Conservation (phyloP, 169 alveolate genomes). For the Plasmodium coatneyi region DNA sequence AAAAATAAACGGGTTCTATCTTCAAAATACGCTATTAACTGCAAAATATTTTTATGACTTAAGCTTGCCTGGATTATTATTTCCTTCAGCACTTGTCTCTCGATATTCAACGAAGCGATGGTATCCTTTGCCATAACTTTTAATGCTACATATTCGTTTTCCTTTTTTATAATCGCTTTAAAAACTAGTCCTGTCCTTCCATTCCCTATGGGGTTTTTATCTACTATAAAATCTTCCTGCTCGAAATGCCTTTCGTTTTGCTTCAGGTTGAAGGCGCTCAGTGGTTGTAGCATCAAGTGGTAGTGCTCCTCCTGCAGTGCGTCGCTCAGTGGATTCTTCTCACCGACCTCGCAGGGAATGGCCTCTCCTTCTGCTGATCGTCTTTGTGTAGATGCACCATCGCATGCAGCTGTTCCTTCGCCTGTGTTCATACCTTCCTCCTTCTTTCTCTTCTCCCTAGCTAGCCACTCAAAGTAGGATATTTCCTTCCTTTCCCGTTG, state of each 20-base stretch:
- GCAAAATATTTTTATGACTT: slow-evolving; percentile 89
- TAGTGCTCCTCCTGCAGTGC: not conserved
- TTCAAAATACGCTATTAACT: slow-evolving; percentile 92
- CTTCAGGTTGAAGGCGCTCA: slow-evolving; percentile 44
- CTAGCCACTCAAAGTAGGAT: slow-evolving; percentile 70
- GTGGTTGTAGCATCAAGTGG: slow-evolving; percentile 36
- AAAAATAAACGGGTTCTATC: slow-evolving; percentile 91
- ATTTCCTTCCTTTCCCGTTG: slow-evolving; percentile 47
- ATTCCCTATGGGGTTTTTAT: slow-evolving; percentile 70
- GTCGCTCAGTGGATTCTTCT: slow-evolving; percentile 5
- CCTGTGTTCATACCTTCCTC: not conserved
- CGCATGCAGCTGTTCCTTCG: not conserved
- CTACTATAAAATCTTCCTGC: slow-evolving; percentile 61
- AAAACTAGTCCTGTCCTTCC: slow-evolving; percentile 71
- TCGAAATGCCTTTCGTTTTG: slow-evolving; percentile 54
- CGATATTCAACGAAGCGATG: slow-evolving; percentile 34
- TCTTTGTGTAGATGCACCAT: not conserved
- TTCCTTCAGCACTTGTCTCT: slow-evolving; percentile 89
- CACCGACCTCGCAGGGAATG: not conserved
- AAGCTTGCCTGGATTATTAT: slow-evolving; percentile 92
- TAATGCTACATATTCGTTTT: slow-evolving; percentile 43
- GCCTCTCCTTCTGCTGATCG: not conserved
- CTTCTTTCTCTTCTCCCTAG: slow-evolving; percentile 36
- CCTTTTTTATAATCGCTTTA: slow-evolving; percentile 71
- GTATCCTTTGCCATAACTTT: slow-evolving; percentile 73